A percentile compares a stretch with the other conserved stretches of the same genome.
phyloP scores from a whole-genome alignment of 1,139 yeast species.

The Hemisphaericaspora xylofermentans region DNA sequence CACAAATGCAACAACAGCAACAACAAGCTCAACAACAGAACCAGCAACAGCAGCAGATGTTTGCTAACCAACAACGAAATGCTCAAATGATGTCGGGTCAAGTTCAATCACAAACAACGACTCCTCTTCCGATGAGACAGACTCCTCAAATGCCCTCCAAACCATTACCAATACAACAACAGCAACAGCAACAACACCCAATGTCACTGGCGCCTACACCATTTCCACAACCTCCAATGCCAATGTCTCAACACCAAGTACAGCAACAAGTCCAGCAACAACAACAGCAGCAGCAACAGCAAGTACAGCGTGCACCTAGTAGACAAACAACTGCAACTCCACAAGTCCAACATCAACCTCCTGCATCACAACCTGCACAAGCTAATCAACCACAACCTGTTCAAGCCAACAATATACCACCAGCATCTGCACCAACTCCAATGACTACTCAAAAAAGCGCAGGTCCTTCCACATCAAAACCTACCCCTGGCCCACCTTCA shows the following conservation, averaged over 20 bases:
- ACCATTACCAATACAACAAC: constrained; percentile 6
- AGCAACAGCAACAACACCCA: constrained; percentile 3
- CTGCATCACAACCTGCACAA: constrained; percentile 8
- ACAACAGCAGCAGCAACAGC: constrained; percentile 6
- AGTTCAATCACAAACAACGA: constrained; percentile 9
- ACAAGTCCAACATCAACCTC: constrained; percentile 6
- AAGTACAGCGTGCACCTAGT: not conserved
- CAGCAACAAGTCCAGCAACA: constrained; percentile 7
- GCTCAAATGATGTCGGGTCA: constrained; percentile 10
- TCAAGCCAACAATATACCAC: constrained; percentile 10
- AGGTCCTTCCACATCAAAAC: constrained; percentile 5
- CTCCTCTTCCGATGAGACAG: constrained; percentile 11
- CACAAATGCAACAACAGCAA: constrained; percentile 9
- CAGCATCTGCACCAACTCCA: constrained; percentile 2
- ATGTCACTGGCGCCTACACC: constrained; percentile 11
- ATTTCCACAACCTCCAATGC: constrained; percentile 4
- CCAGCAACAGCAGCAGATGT: constrained; percentile 6
- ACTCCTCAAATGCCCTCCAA: constrained; percentile 12
- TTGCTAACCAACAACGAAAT: constrained; percentile 7
- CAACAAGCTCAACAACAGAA: constrained; percentile 11
- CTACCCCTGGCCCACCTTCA: constrained; percentile 7
- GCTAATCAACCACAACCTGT: constrained; percentile 3
- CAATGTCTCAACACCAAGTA: constrained; percentile 4
- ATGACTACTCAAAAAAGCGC: not conserved
- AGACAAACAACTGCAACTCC: constrained; percentile 5